Evolutionary conservation across 2,329 filamentous ascomycete species (phyloP).

Genomic region (Pyrenophora teres): DNA sequence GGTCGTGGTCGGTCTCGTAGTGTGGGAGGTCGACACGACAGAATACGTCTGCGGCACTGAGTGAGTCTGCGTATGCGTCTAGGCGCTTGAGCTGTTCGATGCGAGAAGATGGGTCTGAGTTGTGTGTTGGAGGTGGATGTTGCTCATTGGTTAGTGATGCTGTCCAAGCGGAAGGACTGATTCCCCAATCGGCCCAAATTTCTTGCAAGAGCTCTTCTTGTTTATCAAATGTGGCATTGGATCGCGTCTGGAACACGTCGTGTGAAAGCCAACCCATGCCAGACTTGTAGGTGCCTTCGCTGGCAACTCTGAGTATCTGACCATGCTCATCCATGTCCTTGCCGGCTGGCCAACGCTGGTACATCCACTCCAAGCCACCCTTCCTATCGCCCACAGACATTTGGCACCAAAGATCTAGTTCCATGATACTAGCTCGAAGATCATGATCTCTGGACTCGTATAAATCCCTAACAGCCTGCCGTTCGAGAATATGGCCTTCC

Average conservation of each 20-base stretch:
- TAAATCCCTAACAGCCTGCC: constrained; percentile 69
- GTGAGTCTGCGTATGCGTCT: constrained; percentile 60
- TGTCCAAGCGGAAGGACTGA: constrained; percentile 65
- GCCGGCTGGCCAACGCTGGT: constrained; percentile 74
- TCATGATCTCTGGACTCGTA: constrained; percentile 73
- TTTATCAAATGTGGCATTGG: constrained; percentile 49
- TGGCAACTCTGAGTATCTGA: constrained; percentile 75
- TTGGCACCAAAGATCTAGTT: constrained; percentile 96
- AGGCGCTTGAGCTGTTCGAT: constrained; percentile 53
- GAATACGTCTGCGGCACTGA: constrained; percentile 70
- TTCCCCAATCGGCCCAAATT: constrained; percentile 68
- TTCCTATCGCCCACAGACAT: constrained; percentile 89
- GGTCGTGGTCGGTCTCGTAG: constrained; percentile 39
- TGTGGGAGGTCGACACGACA: constrained; percentile 56
- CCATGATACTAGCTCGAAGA: constrained; percentile 77
- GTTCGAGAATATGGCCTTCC: constrained; percentile 80
- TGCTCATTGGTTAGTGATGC: neutral
- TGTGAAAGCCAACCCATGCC: constrained; percentile 79
- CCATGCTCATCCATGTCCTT: constrained; percentile 70
- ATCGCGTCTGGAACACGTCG: constrained; percentile 57
- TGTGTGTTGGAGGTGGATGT: neutral
- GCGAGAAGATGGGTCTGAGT: neutral
- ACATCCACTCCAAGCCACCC: constrained; percentile 88
- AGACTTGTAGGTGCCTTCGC: constrained; percentile 73
- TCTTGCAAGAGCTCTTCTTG: constrained; percentile 69